These are phyloP conservation scores for Kodamaea arcana DNA, from an alignment of 1,139 yeast species.

Conservation along the genomic window DNA sequence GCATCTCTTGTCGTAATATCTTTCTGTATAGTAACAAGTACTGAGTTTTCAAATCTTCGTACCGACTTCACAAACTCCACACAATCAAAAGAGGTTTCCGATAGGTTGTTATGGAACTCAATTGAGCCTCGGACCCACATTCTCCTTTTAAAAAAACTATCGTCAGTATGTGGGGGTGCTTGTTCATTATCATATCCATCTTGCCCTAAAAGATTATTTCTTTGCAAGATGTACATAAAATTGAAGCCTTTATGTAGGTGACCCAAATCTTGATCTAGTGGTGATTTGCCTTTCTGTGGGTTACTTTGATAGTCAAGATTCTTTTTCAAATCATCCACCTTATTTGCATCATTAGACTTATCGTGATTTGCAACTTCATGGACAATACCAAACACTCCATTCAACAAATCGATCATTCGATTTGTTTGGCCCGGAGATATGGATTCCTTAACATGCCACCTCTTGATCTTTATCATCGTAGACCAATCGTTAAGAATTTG, in stretches of 20 bases:
- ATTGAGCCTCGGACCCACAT: constrained; percentile 82
- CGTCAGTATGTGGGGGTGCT: constrained; percentile 46
- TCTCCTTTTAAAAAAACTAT: constrained; percentile 49
- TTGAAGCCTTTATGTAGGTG: constrained; percentile 55
- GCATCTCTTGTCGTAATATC: too few relatives aligned
- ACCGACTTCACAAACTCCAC: constrained; percentile 40
- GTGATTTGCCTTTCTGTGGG: background rate
- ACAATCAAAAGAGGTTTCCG: constrained; percentile 37
- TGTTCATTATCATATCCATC: constrained; percentile 88
- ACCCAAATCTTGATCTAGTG: constrained; percentile 1
- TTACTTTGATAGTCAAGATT: too few relatives aligned
- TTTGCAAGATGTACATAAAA: constrained; percentile 55
- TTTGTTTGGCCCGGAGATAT: constrained; percentile 16
- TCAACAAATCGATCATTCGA: constrained; percentile 16
- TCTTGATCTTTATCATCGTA: constrained; percentile 11
- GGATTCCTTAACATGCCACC: constrained; percentile 18
- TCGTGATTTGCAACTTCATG: background rate
- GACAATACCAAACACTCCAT: constrained; percentile 11
- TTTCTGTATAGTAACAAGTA: constrained; percentile 45
- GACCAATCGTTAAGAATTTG: constrained; percentile 15
- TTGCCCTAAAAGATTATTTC: constrained; percentile 45
- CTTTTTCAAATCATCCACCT: too few relatives aligned
- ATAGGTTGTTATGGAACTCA: constrained; percentile 23
- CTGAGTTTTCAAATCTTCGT: constrained; percentile 30
- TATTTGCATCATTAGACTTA: too few relatives aligned